A percentile compares a stretch with the other conserved stretches of the same genome.
Evolutionary conservation across 2,329 filamentous ascomycete species (phyloP).

Genomic region (Xylariaceae sp.): DNA sequence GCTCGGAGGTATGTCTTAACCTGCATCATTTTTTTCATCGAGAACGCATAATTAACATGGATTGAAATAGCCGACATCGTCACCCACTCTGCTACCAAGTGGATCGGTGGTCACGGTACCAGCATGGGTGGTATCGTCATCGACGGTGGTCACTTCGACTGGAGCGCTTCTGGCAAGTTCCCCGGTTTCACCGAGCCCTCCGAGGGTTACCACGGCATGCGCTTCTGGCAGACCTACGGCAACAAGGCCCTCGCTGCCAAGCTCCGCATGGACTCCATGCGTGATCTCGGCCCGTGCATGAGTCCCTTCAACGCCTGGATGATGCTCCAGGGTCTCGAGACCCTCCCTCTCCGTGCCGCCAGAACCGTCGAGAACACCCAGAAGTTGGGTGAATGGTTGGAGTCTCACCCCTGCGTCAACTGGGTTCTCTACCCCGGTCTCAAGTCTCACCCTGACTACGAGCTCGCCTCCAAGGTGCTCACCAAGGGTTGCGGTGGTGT

Average conservation of each 20-base stretch:
- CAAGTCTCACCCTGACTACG: conserved; percentile 58
- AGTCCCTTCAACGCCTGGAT: conserved; percentile 71
- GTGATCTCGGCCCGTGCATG: conserved; percentile 61
- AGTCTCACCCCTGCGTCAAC: conserved; percentile 59
- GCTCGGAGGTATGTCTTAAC: conserved; percentile 43
- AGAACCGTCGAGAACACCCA: conserved; percentile 62
- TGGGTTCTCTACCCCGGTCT: conserved; percentile 71
- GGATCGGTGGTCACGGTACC: conserved; percentile 69
- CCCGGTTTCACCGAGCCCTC: conserved; percentile 65
- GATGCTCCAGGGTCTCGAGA: conserved; percentile 64
- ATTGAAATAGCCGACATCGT: conserved; percentile 55
- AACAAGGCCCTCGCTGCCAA: conserved; percentile 60
- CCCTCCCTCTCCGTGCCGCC: conserved; percentile 60
- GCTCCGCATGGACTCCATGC: conserved; percentile 63
- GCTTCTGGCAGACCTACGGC: conserved; percentile 67
- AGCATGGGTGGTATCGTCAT: conserved; percentile 64
- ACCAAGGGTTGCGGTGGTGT: conserved; percentile 65
- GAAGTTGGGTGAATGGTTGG: conserved; percentile 61
- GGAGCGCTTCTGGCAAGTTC: conserved; percentile 63
- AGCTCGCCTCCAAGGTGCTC: conserved; percentile 62
- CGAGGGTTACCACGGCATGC: conserved; percentile 64
- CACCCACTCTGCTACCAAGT: conserved; percentile 66
- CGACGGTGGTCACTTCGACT: conserved; percentile 66
- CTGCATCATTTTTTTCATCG: not conserved
- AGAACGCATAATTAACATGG: conserved; percentile 13